Conservation (phyloP, 768 basidiomycete species). For the Mycena crocata region DNA sequence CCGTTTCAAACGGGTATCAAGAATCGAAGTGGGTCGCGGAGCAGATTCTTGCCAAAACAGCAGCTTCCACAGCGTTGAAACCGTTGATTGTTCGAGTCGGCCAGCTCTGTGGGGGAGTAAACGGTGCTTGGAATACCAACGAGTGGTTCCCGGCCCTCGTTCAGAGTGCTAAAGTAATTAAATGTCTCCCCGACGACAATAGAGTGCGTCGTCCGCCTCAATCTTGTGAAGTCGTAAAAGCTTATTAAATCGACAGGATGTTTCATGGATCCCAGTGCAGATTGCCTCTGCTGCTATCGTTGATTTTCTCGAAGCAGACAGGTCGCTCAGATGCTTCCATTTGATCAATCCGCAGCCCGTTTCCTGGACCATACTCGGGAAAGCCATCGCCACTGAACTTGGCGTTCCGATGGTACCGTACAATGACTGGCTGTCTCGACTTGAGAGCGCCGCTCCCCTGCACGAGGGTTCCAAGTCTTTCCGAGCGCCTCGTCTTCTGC, state of each 20-base stretch:
- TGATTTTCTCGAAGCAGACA: slow-evolving; percentile 34
- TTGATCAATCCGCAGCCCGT: slow-evolving; percentile 40
- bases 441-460: slow-evolving; percentile 5
- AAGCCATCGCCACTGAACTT: slow-evolving; percentile 30
- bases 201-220: slow-evolving; percentile 16
- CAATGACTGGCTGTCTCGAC: slow-evolving; percentile 35
- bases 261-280: slow-evolving; percentile 43
- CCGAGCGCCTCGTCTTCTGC: slow-evolving; percentile 5
- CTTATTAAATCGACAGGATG: slow-evolving; percentile 15
- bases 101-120: slow-evolving; percentile 46
- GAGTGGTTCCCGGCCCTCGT: slow-evolving; percentile 54
- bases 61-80: slow-evolving; percentile 28
- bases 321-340: slow-evolving; percentile 27
- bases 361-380: slow-evolving; percentile 35
- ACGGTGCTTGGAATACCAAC: slow-evolving; percentile 47
- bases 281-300: slow-evolving; percentile 38
- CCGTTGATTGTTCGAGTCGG: slow-evolving; percentile 46
- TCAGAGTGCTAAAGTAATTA: slow-evolving; percentile 30
- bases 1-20: slow-evolving; percentile 43
- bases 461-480: neutral
- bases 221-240: neutral
- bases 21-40: slow-evolving; percentile 44
- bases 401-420: slow-evolving; percentile 40
- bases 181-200: slow-evolving; percentile 33
- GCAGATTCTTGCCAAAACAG: slow-evolving; percentile 36